A percentile compares a stretch with the other conserved stretches of the same genome.
Evolutionary conservation across 1,284 basidiomycete species (phyloP).

Genomic region (Ganoderma leucocontextum): DNA sequence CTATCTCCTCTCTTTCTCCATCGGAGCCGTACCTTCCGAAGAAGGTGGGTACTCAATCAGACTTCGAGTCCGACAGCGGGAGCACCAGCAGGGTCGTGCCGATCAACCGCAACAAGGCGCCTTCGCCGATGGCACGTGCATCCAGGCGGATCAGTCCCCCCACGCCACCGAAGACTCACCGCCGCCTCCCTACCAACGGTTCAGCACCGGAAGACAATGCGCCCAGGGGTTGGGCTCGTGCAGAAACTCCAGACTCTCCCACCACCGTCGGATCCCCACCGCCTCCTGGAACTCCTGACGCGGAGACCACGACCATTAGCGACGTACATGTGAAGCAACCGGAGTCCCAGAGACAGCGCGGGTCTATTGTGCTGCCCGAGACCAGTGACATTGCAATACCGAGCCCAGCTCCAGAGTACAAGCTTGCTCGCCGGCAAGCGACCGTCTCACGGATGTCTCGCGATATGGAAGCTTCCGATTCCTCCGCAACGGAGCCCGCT

Average conservation of each 20-base stretch:
- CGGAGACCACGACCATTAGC: conserved; percentile 29
- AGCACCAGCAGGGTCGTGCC: conserved; percentile 63
- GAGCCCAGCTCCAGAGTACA: conserved; percentile 39
- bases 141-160: conserved; percentile 47
- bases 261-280: conserved; percentile 52
- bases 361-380: conserved; percentile 50
- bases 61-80: conserved; percentile 62
- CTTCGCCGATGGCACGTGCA: conserved; percentile 76
- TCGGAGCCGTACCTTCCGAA: conserved; percentile 45
- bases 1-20: conserved; percentile 66
- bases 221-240: conserved; percentile 44
- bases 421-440: conserved; percentile 44
- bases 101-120: conserved; percentile 63
- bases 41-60: conserved; percentile 46
- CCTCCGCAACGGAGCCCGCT: conserved; percentile 49
- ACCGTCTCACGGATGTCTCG: conserved; percentile 43
- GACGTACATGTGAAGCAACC: conserved; percentile 40
- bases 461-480: conserved; percentile 56
- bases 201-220: conserved; percentile 31
- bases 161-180: conserved; percentile 34
- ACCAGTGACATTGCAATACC: conserved; percentile 32
- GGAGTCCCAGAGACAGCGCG: conserved; percentile 41
- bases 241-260: conserved; percentile 50
- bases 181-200: conserved; percentile 34
- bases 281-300: conserved; percentile 50